Evolutionary conservation across 163 green algal species (phyloP).

Genomic region (Scenedesmus sp.): DNA sequence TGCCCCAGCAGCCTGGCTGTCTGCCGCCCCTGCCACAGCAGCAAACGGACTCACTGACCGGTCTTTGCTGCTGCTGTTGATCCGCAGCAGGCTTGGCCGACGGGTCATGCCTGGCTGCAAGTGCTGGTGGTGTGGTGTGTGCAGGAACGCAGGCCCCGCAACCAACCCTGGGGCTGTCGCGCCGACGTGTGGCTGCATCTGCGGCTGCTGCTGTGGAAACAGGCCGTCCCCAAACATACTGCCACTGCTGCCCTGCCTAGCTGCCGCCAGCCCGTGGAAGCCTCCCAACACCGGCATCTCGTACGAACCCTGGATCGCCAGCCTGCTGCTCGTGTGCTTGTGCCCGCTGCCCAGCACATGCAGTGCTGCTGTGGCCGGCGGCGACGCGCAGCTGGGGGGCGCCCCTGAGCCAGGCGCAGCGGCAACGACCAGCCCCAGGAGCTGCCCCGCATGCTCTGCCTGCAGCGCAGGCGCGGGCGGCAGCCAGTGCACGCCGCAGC

Average conservation of each 20-base stretch:
- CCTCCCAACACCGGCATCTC: conserved; percentile 39
- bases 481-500: background rate
- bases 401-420: background rate
- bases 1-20: background rate
- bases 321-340: conserved; percentile 47
- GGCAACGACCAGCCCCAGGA: conserved; percentile 25
- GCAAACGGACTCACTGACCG: conserved; percentile 5
- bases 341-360: background rate
- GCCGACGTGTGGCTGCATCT: background rate
- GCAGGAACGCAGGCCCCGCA: background rate
- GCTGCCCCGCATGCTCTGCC: conserved; percentile 30
- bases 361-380: background rate
- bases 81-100: conserved; percentile 28
- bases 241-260: conserved; percentile 16
- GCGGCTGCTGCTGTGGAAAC: background rate
- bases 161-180: background rate
- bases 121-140: conserved; percentile 4
- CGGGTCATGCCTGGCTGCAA: background rate
- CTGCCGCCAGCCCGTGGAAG: background rate
- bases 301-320: conserved; percentile 45
- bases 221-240: background rate
- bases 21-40: background rate
- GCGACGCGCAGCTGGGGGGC: background rate
- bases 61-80: conserved; percentile 39
- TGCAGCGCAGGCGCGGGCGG: conserved; percentile 33